Evolutionary conservation across 148 eudicot genomes (phyloP).

Genomic region (Chenopodium suecicum): DNA sequence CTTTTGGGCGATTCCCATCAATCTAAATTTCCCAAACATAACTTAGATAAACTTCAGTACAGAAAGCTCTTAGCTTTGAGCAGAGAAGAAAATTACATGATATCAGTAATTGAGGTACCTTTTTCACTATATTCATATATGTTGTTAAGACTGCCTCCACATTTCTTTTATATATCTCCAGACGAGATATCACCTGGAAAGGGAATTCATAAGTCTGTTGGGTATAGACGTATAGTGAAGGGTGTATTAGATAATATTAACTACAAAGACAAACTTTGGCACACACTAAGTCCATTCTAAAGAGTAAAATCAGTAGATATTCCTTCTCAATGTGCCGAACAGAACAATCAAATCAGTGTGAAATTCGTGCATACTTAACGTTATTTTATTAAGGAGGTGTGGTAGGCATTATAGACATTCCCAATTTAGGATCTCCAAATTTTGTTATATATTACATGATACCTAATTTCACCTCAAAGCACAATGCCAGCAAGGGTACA

Average conservation of each 20-base stretch:
- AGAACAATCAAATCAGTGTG: no score
- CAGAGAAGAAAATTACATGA: slow-evolving; percentile 2
- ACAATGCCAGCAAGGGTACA: not conserved
- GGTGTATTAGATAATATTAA: not conserved
- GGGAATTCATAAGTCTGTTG: not conserved
- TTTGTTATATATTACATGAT: not conserved
- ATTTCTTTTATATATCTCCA: slow-evolving; percentile 77
- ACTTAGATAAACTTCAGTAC: slow-evolving; percentile 23
- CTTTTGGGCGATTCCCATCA: slow-evolving; percentile 89
- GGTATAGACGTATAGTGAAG: not conserved
- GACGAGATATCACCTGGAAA: slow-evolving; percentile 78
- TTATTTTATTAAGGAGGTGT: no score
- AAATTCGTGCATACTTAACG: no score
- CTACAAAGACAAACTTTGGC: not conserved
- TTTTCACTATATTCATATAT: slow-evolving; percentile 54
- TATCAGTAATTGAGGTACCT: slow-evolving; percentile 45
- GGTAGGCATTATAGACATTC: no score
- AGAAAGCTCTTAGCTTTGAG: not conserved
- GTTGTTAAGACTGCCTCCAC: slow-evolving; percentile 63
- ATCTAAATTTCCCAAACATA: slow-evolving; percentile 40
- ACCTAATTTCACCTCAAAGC: not conserved
- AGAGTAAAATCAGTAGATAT: not conserved
- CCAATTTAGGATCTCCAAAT: not conserved
- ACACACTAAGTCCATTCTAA: not conserved
- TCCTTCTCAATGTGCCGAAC: not conserved